Evolutionary conservation across 225 moss, liverwort and hornwort species (phyloP), one percentile per base, ranked within the genome.

Genomic region (Neckera pumila): DNA sequence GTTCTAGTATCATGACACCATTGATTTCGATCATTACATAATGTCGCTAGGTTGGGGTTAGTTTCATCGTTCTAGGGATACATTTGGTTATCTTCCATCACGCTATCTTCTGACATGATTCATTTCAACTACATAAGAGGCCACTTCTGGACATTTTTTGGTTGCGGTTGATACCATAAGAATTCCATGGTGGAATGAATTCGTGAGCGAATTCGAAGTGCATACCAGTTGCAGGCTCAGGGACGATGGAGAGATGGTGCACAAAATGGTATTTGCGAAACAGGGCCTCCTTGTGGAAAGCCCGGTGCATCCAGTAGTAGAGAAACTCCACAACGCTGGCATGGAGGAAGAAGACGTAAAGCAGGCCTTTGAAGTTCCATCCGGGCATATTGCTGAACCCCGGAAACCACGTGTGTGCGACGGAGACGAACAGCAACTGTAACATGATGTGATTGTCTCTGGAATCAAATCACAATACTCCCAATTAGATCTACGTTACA

Each of bases 241-340:
- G 93, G 45, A 95, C 88, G 60, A 91, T 73, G 59, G 96, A 98
- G 59, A 90, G 90, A 73, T 98, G 98, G 87, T 97, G 97, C 51
- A 91, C 80, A 3, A 82, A 94, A 80, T 98, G 98, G 88, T 95
- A 97, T 11, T 83, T 94, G 54, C 82, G 85, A 76, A 88, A 96
- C 45, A 97, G 86, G 42, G 61, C 16, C 45, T 87, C 78, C 9
- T 90, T 83, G 71, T 98, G 98, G 86, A 96, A 91, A 12, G 89
- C 89, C n/a, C 98, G 96, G 91, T 98, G 98, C 85, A 95, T 95
- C 93, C 97, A 96, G 91, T 98, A 98, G 88, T 98, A 97, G 8
- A 95, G 65, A 86, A 94, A 93, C 89, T 98, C 98, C 59, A 94
- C 91, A 19, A 95, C 93, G 47, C 88, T 95, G 71, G 88, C 74